Conservation (phyloP, 768 basidiomycete species). For the Gelatoporia subvermispora region DNA sequence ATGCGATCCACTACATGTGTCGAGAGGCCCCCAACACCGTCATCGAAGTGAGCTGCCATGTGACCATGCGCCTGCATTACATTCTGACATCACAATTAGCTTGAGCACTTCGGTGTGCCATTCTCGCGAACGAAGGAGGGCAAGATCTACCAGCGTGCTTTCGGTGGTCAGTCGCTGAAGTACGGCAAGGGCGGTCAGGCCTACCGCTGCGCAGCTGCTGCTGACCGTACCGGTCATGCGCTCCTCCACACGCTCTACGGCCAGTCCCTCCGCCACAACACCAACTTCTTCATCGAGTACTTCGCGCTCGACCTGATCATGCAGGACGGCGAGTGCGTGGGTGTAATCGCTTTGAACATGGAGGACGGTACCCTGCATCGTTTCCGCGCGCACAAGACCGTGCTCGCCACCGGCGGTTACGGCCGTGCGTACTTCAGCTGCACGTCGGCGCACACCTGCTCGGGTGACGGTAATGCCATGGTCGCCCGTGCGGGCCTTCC, state of each 20-base stretch:
- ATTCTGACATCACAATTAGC: slow-evolving; percentile 40
- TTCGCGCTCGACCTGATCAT: slow-evolving; percentile 99
- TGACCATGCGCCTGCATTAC: neutral
- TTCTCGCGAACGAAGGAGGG: slow-evolving; percentile 98
- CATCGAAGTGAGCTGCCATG: slow-evolving; percentile 61
- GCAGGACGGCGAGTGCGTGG: slow-evolving; percentile 98
- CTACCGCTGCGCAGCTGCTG: slow-evolving; percentile 97
- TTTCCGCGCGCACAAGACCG: slow-evolving; percentile 97
- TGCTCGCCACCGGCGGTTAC: slow-evolving; percentile 96
- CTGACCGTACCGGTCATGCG: slow-evolving; percentile 98
- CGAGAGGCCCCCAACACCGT: slow-evolving; percentile 93
- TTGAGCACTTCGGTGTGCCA: slow-evolving; percentile 97
- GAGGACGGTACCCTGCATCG: slow-evolving; percentile 99
- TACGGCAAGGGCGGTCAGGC: slow-evolving; percentile 99
- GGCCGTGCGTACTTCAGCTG: slow-evolving; percentile 98
- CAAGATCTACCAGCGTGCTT: slow-evolving; percentile 99
- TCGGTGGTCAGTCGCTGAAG: slow-evolving; percentile 96
- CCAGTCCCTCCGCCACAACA: slow-evolving; percentile 97
- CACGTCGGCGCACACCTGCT: slow-evolving; percentile 98
- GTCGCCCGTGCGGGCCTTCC: slow-evolving; percentile 94
- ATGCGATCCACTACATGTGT: slow-evolving; percentile 99
- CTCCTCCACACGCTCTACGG: slow-evolving; percentile 98
- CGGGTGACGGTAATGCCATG: slow-evolving; percentile 99
- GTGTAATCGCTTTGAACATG: slow-evolving; percentile 99
- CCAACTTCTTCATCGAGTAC: slow-evolving; percentile 99